Evolutionary conservation across 192 early-diverging fungal genomes (phyloP), one percentile per base, ranked within the genome.

Genomic region (Coemansia sp.): DNA sequence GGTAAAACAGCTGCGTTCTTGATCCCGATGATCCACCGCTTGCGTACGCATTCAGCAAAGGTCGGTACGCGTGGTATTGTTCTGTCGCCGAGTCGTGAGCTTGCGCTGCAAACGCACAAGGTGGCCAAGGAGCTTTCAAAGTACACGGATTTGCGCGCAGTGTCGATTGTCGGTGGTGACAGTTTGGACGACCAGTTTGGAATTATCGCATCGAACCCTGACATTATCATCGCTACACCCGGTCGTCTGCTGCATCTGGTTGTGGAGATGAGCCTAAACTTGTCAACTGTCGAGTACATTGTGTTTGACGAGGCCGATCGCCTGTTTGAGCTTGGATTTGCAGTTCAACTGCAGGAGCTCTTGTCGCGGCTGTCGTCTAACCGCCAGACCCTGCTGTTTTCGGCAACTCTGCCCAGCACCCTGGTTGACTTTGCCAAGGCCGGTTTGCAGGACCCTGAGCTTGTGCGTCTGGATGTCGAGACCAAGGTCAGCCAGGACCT

Each of bases 221-320:
- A 99, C 69, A 93, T 98, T 59, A 63, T 92, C 31, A 86, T 93
- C 44, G 92, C 90, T 6, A 94, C 91, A 3, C 91, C 92, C 17
- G 92, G 91, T 69, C 87, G 93, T 67, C 72, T 93, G 19, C 72
- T 95, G 51, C 92, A 93, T 75, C 78, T 93, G 68, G 72, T 89
- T 15, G 88, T 98, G 9, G 96, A 98, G 77, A 97, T 95, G 91
- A 62, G 44, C 22, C 69, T 95, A 50, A 92, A 94, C 60, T 66
- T 98, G 54, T 86, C 85, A 59, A 92, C 89, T 5, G 88, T 97
- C 25, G 92, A 97, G 74, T 95, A 95, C 74, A 87, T 98, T 75
- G 95, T 97, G 0, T 97, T 97, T 85, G 95, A 98, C 72, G 97
- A 98, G 71, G 96, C 96, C n/a, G 96, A 98, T 85, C 87, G 97